Percentiles rank a stretch among this genome's conserved stretches.
Evolutionary conservation across 1,284 basidiomycete genomes (phyloP).

Genomic region (Ganoderma meredithae): DNA sequence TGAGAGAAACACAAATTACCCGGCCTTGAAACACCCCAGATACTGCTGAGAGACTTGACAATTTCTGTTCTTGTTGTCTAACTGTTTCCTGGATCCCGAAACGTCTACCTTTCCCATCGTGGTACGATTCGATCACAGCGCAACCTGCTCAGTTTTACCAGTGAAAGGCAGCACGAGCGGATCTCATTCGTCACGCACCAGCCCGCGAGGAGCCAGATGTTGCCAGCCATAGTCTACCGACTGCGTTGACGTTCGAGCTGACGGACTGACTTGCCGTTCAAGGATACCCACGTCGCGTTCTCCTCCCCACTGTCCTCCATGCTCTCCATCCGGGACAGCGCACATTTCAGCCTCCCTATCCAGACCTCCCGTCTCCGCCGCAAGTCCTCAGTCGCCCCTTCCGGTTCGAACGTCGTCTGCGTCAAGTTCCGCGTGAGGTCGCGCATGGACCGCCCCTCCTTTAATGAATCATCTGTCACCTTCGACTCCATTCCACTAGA

Average conservation of each 20-base stretch:
- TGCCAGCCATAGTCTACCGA: too few relatives aligned
- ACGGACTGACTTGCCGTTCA: background rate
- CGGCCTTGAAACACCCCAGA: too few relatives aligned
- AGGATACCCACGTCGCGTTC: constrained; percentile 27
- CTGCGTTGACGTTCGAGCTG: background rate
- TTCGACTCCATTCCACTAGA: constrained; percentile 13
- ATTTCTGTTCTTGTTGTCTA: too few relatives aligned
- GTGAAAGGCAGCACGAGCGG: too few relatives aligned
- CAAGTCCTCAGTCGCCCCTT: constrained; percentile 1
- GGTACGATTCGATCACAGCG: too few relatives aligned
- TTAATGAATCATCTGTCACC: constrained; percentile 12
- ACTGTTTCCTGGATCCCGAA: too few relatives aligned
- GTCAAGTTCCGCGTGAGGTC: constrained; percentile 20
- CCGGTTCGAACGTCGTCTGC: constrained; percentile 22
- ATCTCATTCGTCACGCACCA: too few relatives aligned
- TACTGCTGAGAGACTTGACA: too few relatives aligned
- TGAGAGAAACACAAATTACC: too few relatives aligned
- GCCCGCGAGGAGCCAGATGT: too few relatives aligned
- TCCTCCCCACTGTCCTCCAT: constrained; percentile 23
- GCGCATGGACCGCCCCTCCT: constrained; percentile 19
- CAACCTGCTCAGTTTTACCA: too few relatives aligned
- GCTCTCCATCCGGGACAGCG: constrained; percentile 27
- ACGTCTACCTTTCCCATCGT: too few relatives aligned
- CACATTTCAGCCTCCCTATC: constrained; percentile 19
- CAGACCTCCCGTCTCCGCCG: constrained; percentile 21